A percentile compares a stretch with the other conserved stretches of the same genome.
Evolutionary conservation across 2,329 filamentous ascomycete species (phyloP).

Genomic region (Neonectria hederae): DNA sequence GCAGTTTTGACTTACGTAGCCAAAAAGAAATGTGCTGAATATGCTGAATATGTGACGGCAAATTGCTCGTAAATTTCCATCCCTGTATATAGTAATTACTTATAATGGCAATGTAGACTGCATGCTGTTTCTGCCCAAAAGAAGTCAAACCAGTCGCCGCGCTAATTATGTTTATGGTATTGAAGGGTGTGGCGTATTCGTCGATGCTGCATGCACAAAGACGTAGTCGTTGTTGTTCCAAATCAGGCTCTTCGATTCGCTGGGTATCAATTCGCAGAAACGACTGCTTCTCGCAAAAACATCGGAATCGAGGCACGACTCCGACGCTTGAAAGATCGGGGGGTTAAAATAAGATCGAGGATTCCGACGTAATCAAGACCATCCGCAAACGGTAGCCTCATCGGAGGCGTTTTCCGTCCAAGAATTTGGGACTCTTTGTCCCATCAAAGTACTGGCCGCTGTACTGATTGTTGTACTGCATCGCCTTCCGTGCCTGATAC

Average conservation of each 20-base stretch:
- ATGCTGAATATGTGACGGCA: slow-evolving; percentile 21
- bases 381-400: slow-evolving; percentile 14
- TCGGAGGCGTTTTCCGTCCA: slow-evolving; percentile 64
- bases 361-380: neutral
- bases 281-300: slow-evolving; percentile 24
- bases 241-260: slow-evolving; percentile 32
- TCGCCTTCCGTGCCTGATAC: slow-evolving; percentile 65
- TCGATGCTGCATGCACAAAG: slow-evolving; percentile 16
- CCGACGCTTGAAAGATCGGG: slow-evolving; percentile 5
- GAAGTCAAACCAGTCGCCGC: neutral
- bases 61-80: slow-evolving; percentile 7
- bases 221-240: slow-evolving; percentile 24
- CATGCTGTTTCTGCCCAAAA: slow-evolving; percentile 8
- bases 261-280: slow-evolving; percentile 42
- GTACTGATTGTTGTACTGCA: slow-evolving; percentile 57
- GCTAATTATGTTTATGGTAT: slow-evolving; percentile 14
- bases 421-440: slow-evolving; percentile 59
- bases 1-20: slow-evolving; percentile 15
- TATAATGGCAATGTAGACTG: neutral
- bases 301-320: neutral
- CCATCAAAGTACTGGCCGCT: slow-evolving; percentile 60
- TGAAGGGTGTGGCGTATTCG: slow-evolving; percentile 17
- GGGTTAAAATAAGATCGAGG: neutral
- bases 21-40: slow-evolving; percentile 25
- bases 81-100: neutral